phyloP scores from a whole-genome alignment of 306 rosid genomes.

The Luffa acutangula region DNA sequence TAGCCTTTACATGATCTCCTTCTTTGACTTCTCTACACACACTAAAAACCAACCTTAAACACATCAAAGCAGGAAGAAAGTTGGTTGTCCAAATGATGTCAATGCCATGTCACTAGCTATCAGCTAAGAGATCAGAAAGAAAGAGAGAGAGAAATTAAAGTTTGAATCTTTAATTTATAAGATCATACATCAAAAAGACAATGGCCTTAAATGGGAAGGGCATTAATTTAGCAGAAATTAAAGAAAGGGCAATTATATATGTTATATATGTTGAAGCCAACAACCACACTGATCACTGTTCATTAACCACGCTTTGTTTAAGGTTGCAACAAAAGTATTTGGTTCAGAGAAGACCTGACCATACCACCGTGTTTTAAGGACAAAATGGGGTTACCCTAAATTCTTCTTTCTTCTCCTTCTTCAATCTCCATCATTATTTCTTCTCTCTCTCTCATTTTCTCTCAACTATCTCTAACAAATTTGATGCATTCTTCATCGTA shows the following conservation, averaged over 20 bases:
- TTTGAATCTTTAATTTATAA: background rate
- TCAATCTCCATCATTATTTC: background rate
- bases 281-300: background rate
- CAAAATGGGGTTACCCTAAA: background rate
- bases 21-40: background rate
- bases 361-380: slow-evolving; percentile 8
- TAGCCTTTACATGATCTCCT: background rate
- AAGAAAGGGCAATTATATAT: background rate
- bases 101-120: background rate
- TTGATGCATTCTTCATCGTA: background rate
- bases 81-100: background rate
- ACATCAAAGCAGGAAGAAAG: background rate
- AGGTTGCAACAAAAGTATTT: background rate
- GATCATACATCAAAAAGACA: background rate
- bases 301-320: background rate
- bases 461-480: background rate
- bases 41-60: background rate
- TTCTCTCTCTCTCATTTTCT: background rate
- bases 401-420: slow-evolving; percentile 4
- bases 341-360: background rate
- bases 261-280: background rate
- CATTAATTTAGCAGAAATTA: background rate
- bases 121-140: too few relatives aligned
- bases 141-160: too few relatives aligned
- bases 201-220: background rate